phyloP scores from a whole-genome alignment of 805 yeast species.

The Maudiozyma pseudohumilis region DNA sequence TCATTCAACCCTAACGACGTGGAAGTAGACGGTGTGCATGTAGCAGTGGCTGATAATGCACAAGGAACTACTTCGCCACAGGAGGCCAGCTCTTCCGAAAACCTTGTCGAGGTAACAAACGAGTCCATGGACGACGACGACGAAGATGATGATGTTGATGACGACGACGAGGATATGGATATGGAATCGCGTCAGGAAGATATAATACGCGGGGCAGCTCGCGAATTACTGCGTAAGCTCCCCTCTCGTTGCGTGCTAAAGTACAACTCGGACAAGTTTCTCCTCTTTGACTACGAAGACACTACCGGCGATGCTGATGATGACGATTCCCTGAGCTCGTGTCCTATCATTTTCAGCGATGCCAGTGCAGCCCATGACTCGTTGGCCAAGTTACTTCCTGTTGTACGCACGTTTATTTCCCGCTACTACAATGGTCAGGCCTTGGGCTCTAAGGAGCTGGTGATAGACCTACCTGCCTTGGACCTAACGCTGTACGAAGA shows the following conservation, averaged over 20 bases:
- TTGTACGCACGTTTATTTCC: constrained; percentile 20
- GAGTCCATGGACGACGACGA: not conserved
- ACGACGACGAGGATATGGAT: constrained; percentile 2
- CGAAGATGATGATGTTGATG: constrained; percentile 11
- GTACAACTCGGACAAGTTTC: constrained; percentile 16
- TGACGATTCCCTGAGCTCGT: constrained; percentile 5
- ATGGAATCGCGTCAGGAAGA: constrained; percentile 5
- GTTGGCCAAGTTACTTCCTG: constrained; percentile 16
- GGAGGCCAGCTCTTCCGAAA: not conserved
- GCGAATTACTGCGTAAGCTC: constrained; percentile 10
- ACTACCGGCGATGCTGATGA: constrained; percentile 1
- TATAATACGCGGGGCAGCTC: constrained; percentile 15
- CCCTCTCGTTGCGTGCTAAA: constrained; percentile 14
- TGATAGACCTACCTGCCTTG: constrained; percentile 20
- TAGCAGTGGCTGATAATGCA: not conserved
- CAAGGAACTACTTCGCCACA: not conserved
- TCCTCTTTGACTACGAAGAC: constrained; percentile 17
- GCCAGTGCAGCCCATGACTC: constrained; percentile 9
- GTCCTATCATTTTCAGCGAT: constrained; percentile 17
- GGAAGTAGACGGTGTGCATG: constrained; percentile 2
- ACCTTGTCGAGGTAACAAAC: not conserved
- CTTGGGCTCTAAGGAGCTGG: constrained; percentile 23
- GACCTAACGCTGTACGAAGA: constrained; percentile 28
- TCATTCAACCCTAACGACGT: not conserved
- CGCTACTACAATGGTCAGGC: constrained; percentile 14